A percentile compares a stretch with the other conserved stretches of the same genome.
phyloP scores from a whole-genome alignment of 805 yeast genomes.

The Pichia manshurica region DNA sequence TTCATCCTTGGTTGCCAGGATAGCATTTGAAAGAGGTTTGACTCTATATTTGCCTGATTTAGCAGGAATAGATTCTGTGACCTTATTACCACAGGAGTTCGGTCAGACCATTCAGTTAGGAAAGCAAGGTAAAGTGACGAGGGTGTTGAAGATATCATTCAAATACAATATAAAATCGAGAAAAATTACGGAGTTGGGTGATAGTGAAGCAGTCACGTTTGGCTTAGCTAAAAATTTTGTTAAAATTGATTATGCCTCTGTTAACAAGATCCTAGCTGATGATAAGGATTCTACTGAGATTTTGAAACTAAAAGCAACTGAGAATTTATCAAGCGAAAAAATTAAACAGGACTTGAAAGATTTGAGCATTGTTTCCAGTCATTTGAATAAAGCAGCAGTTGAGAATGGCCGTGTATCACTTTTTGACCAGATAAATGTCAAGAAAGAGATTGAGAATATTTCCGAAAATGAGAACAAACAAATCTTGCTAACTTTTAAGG shows the following conservation, averaged over 20 bases:
- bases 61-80: constrained; percentile 39
- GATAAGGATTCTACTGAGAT: constrained; percentile 5
- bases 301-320: constrained; percentile 9
- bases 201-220: constrained; percentile 32
- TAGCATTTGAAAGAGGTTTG: constrained; percentile 55
- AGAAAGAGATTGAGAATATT: constrained; percentile 20
- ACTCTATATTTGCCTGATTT: constrained; percentile 64
- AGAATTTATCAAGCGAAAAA: constrained; percentile 4
- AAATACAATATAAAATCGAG: constrained; percentile 24
- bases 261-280: constrained; percentile 44
- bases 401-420: constrained; percentile 32
- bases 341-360: constrained; percentile 31
- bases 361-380: constrained; percentile 30
- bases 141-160: constrained; percentile 43
- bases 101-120: constrained; percentile 37
- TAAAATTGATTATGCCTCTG: constrained; percentile 57
- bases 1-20: constrained; percentile 34
- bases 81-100: constrained; percentile 62
- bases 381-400: constrained; percentile 29
- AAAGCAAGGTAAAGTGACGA: constrained; percentile 40
- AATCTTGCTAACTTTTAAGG: constrained; percentile 22
- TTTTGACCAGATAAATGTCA: constrained; percentile 19
- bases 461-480: constrained; percentile 22
- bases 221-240: constrained; percentile 43
- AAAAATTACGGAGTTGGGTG: constrained; percentile 15